Conservation (phyloP, 2,329 filamentous ascomycete genomes). For the Claviceps sp. region DNA sequence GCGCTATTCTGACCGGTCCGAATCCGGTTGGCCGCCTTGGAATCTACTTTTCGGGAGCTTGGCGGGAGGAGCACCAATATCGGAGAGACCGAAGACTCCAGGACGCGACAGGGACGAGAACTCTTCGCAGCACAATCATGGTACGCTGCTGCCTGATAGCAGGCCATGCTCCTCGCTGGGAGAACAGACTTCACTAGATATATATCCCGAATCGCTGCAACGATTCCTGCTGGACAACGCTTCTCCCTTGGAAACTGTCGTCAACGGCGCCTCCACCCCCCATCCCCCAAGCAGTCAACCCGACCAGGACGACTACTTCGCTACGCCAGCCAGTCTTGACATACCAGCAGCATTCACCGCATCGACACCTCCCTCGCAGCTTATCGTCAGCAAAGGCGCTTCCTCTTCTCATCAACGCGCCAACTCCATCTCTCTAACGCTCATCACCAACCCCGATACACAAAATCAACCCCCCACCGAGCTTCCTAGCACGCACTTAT, state of each 20-base stretch:
- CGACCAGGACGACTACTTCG: conserved; percentile 42
- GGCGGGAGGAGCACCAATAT: conserved; percentile 7
- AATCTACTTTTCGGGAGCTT: conserved; percentile 37
- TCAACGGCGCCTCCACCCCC: conserved; percentile 18
- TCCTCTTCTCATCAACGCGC: conserved; percentile 6
- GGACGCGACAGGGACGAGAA: not conserved
- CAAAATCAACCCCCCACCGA: conserved; percentile 6
- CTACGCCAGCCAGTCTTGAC: conserved; percentile 36
- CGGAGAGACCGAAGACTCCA: not conserved
- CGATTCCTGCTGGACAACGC: no score
- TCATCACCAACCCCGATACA: conserved; percentile 11
- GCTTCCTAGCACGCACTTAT: conserved; percentile 5
- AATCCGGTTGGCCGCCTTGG: conserved; percentile 37
- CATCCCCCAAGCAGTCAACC: conserved; percentile 24
- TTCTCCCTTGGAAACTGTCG: conserved; percentile 4
- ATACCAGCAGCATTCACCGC: conserved; percentile 28
- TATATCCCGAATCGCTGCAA: conserved; percentile 27
- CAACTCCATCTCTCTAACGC: conserved; percentile 14
- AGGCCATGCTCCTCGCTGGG: conserved; percentile 16
- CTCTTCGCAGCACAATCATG: not conserved
- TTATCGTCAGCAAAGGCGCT: conserved; percentile 16
- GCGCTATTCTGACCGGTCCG: conserved; percentile 30
- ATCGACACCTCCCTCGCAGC: conserved; percentile 39
- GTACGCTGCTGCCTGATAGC: not conserved
- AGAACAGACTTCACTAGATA: conserved; percentile 32